These are phyloP conservation scores for Carex pumila DNA, from an alignment of 176 grass and related monocot genomes.

Conservation along the genomic window DNA sequence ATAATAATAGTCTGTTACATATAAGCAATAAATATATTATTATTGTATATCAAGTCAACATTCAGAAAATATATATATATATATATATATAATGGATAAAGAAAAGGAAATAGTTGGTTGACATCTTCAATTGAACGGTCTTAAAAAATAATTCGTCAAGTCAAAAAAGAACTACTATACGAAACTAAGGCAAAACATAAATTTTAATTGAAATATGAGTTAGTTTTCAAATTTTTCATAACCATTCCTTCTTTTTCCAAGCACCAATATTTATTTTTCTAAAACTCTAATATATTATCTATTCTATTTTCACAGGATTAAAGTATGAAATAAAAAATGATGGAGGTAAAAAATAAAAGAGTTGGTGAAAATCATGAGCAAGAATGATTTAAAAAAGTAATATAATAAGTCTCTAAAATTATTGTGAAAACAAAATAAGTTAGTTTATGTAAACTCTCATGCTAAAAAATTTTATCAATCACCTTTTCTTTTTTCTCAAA, in stretches of 20 bases:
- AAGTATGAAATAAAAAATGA: background rate
- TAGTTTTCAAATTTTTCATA: background rate
- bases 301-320: too few relatives aligned
- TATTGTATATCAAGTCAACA: too few relatives aligned
- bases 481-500: background rate
- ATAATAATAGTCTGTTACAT: background rate
- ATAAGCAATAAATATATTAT: too few relatives aligned
- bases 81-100: background rate
- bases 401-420: background rate
- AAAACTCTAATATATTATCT: too few relatives aligned
- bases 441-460: background rate
- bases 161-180: background rate
- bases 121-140: background rate
- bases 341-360: background rate
- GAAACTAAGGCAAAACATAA: background rate
- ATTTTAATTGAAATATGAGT: background rate
- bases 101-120: background rate
- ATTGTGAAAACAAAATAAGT: background rate
- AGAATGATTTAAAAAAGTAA: background rate
- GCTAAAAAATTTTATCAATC: background rate
- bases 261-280: too few relatives aligned
- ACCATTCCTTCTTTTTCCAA: background rate
- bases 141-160: background rate
- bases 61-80: background rate
- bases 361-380: background rate